A percentile compares a stretch with the other conserved stretches of the same genome.
Conservation (phyloP, 192 early-diverging fungal species). For the Coemansia sp. region DNA sequence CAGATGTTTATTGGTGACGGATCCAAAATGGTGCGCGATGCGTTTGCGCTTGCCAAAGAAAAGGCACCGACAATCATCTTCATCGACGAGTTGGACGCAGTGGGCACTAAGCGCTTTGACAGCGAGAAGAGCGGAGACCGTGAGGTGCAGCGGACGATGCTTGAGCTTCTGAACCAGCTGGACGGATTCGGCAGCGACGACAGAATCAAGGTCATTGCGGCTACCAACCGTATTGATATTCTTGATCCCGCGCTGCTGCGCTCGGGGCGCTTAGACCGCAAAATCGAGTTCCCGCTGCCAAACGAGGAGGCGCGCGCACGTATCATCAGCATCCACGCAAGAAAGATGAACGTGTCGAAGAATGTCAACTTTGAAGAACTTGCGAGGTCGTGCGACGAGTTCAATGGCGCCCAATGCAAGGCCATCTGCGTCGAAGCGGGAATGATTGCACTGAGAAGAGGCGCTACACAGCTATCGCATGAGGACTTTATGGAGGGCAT, state of each 20-base stretch:
- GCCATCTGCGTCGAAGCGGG: constrained; percentile 98
- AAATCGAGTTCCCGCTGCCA: constrained; percentile 89
- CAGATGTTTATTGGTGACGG: constrained; percentile 99
- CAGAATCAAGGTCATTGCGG: constrained; percentile 98
- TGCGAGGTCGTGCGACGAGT: constrained; percentile 93
- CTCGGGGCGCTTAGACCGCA: constrained; percentile 86
- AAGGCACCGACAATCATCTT: constrained; percentile 99
- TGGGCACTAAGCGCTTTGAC: constrained; percentile 99
- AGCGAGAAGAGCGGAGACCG: constrained; percentile 97
- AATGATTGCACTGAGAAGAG: constrained; percentile 94
- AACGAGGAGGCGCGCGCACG: constrained; percentile 94
- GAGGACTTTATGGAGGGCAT: constrained; percentile 99
- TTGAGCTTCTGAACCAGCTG: constrained; percentile 97
- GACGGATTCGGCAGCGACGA: constrained; percentile 97
- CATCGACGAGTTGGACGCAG: constrained; percentile 97
- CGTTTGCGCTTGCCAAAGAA: constrained; percentile 95
- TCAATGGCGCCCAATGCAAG: constrained; percentile 99
- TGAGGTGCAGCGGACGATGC: constrained; percentile 98
- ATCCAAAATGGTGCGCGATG: constrained; percentile 95
- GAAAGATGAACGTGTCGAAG: constrained; percentile 94
- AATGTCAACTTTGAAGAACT: constrained; percentile 98
- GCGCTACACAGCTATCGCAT: constrained; percentile 82
- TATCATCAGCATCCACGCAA: constrained; percentile 96
- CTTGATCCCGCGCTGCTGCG: constrained; percentile 87
- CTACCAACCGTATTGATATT: constrained; percentile 96